Conservation (phyloP, 2,329 filamentous ascomycete species). For the Claviceps digitariae region DNA sequence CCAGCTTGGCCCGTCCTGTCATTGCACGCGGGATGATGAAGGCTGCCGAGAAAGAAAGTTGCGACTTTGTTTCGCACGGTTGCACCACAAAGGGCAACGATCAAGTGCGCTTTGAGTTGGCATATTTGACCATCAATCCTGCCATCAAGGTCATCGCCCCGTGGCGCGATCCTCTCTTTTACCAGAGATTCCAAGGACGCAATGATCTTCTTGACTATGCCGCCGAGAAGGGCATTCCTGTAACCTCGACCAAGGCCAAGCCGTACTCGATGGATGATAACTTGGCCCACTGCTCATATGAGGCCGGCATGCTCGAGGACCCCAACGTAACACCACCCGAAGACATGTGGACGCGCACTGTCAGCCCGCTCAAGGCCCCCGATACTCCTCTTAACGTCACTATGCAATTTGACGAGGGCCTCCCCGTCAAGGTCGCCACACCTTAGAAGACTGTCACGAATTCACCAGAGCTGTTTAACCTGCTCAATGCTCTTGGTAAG, state of each 20-base stretch:
- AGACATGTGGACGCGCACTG: slow-evolving; percentile 1
- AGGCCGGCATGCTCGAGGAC: slow-evolving; percentile 1
- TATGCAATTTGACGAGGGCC: neutral
- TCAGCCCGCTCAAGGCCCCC: slow-evolving; percentile 1
- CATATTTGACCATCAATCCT: neutral
- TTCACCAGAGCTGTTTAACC: neutral
- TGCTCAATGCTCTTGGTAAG: neutral
- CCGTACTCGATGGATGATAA: slow-evolving; percentile 5
- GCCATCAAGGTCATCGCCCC: slow-evolving; percentile 2
- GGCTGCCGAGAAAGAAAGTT: slow-evolving; percentile 16
- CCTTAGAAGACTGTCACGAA: neutral
- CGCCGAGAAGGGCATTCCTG: slow-evolving; percentile 1
- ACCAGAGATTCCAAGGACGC: slow-evolving; percentile 1
- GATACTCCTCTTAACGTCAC: neutral
- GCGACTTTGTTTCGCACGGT: slow-evolving; percentile 1
- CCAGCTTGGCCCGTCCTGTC: slow-evolving; percentile 49
- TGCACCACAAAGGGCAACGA: slow-evolving; percentile 3
- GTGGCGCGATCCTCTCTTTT: slow-evolving; percentile 2
- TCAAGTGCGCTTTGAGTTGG: slow-evolving; percentile 2
- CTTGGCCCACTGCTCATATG: slow-evolving; percentile 2
- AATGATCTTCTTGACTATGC: slow-evolving; percentile 2
- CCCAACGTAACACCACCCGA: neutral
- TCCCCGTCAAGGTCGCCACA: neutral
- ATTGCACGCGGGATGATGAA: slow-evolving; percentile 41
- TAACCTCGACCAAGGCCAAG: slow-evolving; percentile 3